phyloP scores from a whole-genome alignment of 306 rosid genomes.

The Betula pendula region DNA sequence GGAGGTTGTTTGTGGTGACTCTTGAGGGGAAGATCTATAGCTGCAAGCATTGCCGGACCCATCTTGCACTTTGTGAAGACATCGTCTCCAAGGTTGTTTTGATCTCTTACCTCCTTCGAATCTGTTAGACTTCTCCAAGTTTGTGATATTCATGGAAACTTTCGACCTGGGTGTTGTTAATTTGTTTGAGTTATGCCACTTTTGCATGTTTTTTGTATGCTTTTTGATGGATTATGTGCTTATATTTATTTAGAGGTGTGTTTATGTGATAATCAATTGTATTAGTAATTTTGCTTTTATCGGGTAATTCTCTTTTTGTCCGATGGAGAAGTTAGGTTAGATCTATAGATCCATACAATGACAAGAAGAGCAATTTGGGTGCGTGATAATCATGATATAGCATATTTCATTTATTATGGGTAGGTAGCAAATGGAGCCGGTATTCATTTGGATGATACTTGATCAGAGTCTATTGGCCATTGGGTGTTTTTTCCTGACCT shows the following conservation, averaged over 20 bases:
- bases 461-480: not conserved
- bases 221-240: conserved; percentile 23
- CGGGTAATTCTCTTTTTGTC: not conserved
- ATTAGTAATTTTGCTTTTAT: not conserved
- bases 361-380: not conserved
- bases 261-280: conserved; percentile 7
- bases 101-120: conserved; percentile 11
- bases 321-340: not conserved
- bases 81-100: conserved; percentile 67
- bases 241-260: not conserved
- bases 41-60: conserved; percentile 83
- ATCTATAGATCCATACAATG: not conserved
- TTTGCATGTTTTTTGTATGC: conserved; percentile 10
- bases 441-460: conserved; percentile 7
- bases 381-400: conserved; percentile 4
- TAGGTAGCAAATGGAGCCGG: conserved; percentile 2
- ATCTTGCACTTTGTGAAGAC: conserved; percentile 67
- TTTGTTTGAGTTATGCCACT: not conserved
- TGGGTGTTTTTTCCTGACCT: not conserved
- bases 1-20: conserved; percentile 71
- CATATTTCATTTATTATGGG: conserved; percentile 2
- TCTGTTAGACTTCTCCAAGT: conserved; percentile 15
- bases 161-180: conserved; percentile 16
- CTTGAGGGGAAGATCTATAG: conserved; percentile 78
- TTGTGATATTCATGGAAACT: not conserved